Evolutionary conservation across 2,329 filamentous ascomycete species (phyloP).

Genomic region (Claviceps spartinae): DNA sequence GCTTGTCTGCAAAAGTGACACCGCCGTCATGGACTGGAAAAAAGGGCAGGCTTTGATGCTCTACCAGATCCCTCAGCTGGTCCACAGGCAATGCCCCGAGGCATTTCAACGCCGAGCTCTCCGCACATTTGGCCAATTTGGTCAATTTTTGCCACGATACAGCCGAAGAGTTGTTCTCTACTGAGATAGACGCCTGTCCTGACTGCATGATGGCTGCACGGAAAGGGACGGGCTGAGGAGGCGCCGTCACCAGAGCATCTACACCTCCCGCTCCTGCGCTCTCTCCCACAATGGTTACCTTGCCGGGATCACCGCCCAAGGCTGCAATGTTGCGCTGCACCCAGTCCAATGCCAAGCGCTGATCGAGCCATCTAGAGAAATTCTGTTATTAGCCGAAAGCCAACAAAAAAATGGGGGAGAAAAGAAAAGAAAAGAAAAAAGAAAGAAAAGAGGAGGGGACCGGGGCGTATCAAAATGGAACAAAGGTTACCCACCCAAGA

Average conservation of each 20-base stretch:
- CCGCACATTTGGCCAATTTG: not conserved
- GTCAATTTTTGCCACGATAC: not conserved
- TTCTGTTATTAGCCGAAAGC: too few species aligned
- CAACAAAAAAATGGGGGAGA: not conserved
- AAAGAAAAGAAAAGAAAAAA: not conserved
- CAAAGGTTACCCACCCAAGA: not conserved
- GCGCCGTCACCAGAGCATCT: slow-evolving; percentile 1
- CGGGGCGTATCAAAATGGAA: not conserved
- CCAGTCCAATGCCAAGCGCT: slow-evolving; percentile 44
- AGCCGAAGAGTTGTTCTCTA: not conserved
- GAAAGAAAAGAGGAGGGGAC: not conserved
- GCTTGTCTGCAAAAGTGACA: not conserved
- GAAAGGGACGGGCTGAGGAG: not conserved
- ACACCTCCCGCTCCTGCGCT: slow-evolving; percentile 41
- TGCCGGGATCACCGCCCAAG: slow-evolving; percentile 48
- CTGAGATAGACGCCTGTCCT: not conserved
- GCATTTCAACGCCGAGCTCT: not conserved
- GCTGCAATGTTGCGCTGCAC: slow-evolving; percentile 44
- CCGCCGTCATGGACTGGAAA: not conserved
- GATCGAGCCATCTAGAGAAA: slow-evolving; percentile 23
- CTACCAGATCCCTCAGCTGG: not conserved
- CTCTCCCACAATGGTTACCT: slow-evolving; percentile 49
- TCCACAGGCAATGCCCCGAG: not conserved
- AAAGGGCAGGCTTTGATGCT: not conserved
- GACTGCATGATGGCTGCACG: slow-evolving; percentile 4